Percentiles rank a stretch among this genome's conserved stretches.
phyloP scores from a whole-genome alignment of 306 rosid species.

The Echinosophora koreensis region DNA sequence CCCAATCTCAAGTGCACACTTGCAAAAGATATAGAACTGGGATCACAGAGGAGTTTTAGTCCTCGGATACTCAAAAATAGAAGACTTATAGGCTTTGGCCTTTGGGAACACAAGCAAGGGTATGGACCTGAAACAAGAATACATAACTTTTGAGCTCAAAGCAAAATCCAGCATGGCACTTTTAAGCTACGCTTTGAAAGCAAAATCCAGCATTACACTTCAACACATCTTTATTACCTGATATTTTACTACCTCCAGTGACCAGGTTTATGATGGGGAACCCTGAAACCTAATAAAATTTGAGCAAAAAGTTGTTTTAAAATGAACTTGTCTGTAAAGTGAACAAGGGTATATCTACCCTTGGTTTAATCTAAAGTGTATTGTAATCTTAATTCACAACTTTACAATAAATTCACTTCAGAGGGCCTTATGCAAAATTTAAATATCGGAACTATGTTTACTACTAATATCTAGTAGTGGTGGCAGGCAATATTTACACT shows the following conservation, averaged over 20 bases:
- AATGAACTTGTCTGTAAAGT: neutral
- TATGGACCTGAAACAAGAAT: constrained; percentile 43
- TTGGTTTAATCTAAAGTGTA: no score
- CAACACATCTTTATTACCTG: constrained; percentile 19
- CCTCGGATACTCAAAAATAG: neutral
- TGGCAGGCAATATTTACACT: neutral
- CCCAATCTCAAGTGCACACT: constrained; percentile 38
- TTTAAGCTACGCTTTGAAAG: constrained; percentile 41
- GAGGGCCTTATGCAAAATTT: neutral
- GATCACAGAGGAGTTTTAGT: constrained; percentile 29
- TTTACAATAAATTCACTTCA: no score
- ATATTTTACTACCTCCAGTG: constrained; percentile 37
- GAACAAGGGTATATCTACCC: neutral
- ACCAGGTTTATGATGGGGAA: neutral
- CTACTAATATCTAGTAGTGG: neutral
- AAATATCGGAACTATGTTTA: constrained; percentile 17
- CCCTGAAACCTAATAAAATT: neutral
- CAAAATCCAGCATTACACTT: constrained; percentile 34
- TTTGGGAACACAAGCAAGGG: constrained; percentile 13
- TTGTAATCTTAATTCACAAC: no score
- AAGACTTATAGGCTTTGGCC: constrained; percentile 34
- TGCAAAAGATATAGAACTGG: constrained; percentile 36
- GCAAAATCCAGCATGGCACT: constrained; percentile 35
- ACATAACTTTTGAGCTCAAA: constrained; percentile 28
- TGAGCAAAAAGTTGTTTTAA: no score